A percentile compares a stretch with the other conserved stretches of the same genome.
Conservation (phyloP, 2,329 filamentous ascomycete genomes). For the Tolypocladium ovalisporum region DNA sequence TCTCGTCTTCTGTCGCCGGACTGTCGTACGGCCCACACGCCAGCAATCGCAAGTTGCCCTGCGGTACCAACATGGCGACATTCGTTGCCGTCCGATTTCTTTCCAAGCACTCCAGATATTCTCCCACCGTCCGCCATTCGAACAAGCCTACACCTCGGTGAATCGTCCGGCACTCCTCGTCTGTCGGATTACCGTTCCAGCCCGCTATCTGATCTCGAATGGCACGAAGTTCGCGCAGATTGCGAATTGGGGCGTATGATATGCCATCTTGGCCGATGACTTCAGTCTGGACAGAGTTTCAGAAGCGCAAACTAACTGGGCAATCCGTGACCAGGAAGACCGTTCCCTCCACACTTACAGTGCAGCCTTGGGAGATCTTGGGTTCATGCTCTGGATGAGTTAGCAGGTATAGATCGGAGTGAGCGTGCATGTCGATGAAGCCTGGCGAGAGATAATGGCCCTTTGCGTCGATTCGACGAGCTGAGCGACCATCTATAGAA, state of each 20-base stretch:
- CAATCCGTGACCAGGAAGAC: background rate
- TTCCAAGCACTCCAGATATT: conserved; percentile 12
- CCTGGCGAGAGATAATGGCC: conserved; percentile 11
- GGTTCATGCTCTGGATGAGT: conserved; percentile 11
- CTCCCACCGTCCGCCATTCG: conserved; percentile 11
- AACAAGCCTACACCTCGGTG: conserved; percentile 7
- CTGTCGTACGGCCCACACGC: conserved; percentile 12
- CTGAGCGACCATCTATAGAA: conserved; percentile 3
- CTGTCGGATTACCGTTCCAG: conserved; percentile 13
- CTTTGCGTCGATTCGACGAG: conserved; percentile 8
- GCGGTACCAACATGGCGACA: conserved; percentile 12
- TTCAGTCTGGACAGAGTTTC: conserved; percentile 7
- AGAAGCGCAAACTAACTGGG: background rate
- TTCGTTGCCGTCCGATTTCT: conserved; percentile 11
- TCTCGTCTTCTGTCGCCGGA: conserved; percentile 6
- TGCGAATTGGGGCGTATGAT: conserved; percentile 11
- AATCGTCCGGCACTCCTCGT: conserved; percentile 10
- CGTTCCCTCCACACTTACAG: conserved; percentile 4
- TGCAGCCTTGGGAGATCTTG: conserved; percentile 14
- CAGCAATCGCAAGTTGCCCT: conserved; percentile 12
- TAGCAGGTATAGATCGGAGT: conserved; percentile 13
- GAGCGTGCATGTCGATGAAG: conserved; percentile 15
- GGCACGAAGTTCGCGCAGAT: conserved; percentile 5
- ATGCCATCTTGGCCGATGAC: conserved; percentile 14
- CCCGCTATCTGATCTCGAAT: conserved; percentile 13